Percentiles rank a stretch among this genome's conserved stretches.
These are phyloP conservation scores for Citrus cavaleriei DNA, from an alignment of 345 rosid species.

Conservation along the genomic window DNA sequence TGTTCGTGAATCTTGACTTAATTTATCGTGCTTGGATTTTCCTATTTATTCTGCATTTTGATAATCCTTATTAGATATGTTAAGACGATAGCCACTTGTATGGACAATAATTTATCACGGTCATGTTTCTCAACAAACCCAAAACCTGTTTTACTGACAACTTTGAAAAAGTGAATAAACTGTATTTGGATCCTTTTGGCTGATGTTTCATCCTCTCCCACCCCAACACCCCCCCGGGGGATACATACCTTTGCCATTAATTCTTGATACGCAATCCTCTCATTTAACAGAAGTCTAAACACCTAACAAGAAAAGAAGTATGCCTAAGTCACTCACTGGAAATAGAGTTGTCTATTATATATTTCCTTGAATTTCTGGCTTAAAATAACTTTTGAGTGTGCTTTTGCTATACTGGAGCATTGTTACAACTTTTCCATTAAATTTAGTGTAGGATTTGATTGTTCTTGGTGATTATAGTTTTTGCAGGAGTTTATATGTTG, in stretches of 20 bases:
- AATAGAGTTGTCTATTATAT: background rate
- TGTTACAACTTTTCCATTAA: background rate
- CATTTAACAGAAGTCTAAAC: background rate
- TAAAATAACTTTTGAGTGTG: too few relatives aligned
- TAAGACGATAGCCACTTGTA: background rate
- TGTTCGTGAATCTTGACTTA: background rate
- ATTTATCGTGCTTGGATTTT: background rate
- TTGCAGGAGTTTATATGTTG: background rate
- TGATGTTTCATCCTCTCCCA: background rate
- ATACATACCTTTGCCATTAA: background rate
- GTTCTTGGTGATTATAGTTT: background rate
- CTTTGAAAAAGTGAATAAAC: background rate
- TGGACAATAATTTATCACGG: background rate
- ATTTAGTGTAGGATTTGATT: background rate
- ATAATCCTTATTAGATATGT: background rate
- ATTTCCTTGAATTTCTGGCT: background rate
- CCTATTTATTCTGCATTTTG: background rate
- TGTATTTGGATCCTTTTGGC: background rate
- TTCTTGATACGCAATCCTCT: background rate
- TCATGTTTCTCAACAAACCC: background rate
- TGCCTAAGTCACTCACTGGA: background rate
- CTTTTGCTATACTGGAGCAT: too few relatives aligned
- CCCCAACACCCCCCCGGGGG: too few relatives aligned
- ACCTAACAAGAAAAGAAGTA: background rate
- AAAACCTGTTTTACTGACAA: background rate